Conservation (phyloP, 495 filamentous ascomycete species). For the Staphylotrichum longicolle region DNA sequence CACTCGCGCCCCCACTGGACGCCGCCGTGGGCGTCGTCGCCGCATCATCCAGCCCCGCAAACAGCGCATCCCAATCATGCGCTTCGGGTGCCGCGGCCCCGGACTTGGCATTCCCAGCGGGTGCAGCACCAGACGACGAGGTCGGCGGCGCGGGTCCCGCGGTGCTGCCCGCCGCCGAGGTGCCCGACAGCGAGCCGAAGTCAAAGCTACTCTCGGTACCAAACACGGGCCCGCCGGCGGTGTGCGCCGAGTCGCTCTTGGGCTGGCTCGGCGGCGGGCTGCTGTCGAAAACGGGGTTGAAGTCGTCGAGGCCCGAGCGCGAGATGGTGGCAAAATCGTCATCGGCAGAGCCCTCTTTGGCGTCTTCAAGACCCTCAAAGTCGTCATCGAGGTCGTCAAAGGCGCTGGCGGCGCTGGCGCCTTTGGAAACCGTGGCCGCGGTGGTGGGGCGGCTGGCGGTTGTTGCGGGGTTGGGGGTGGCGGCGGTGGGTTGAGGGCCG, state of each 20-base stretch:
- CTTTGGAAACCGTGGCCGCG: constrained; percentile 17
- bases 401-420: constrained; percentile 43
- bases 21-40: constrained; percentile 30
- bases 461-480: constrained; percentile 14
- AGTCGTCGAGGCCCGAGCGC: constrained; percentile 60
- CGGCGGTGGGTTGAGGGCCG: background rate
- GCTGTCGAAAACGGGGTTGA: constrained; percentile 64
- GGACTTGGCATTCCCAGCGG: background rate
- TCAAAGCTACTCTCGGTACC: constrained; percentile 51
- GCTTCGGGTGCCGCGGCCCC: constrained; percentile 34
- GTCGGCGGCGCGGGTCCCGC: constrained; percentile 51
- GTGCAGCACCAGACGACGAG: constrained; percentile 30
- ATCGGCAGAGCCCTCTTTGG: constrained; percentile 86
- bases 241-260: constrained; percentile 46
- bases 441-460: constrained; percentile 19
- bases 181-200: constrained; percentile 43
- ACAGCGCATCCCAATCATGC: constrained; percentile 96
- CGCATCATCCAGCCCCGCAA: constrained; percentile 68
- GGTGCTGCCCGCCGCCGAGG: constrained; percentile 50
- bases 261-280: constrained; percentile 53
- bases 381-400: constrained; percentile 83
- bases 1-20: constrained; percentile 17
- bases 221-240: constrained; percentile 32
- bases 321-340: constrained; percentile 72
- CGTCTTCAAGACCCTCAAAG: constrained; percentile 83